phyloP scores from a whole-genome alignment of 108 stramenopile species.

The Discostella stelligeroides region DNA sequence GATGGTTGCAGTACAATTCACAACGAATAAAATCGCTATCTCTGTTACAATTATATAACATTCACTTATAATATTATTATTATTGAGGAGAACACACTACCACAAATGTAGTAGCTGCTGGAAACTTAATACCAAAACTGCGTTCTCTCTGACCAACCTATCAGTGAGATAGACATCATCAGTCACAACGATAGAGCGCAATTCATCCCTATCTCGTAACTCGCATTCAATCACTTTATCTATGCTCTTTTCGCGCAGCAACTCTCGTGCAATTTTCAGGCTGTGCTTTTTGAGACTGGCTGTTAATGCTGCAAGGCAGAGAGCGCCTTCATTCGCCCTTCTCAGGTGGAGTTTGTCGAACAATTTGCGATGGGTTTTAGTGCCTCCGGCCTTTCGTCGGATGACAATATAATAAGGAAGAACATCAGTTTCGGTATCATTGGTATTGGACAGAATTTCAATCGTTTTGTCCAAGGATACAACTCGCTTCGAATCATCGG shows the following conservation, averaged over 20 bases:
- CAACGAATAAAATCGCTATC: too few species aligned
- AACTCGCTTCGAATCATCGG: background rate
- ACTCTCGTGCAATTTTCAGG: slow-evolving; percentile 34
- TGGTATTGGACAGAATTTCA: slow-evolving; percentile 21
- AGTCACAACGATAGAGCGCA: slow-evolving; percentile 45
- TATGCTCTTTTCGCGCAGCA: slow-evolving; percentile 41
- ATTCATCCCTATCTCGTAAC: slow-evolving; percentile 38
- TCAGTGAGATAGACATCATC: slow-evolving; percentile 54
- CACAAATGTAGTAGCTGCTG: slow-evolving; percentile 40
- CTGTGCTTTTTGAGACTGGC: slow-evolving; percentile 37
- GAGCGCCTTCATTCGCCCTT: slow-evolving; percentile 48
- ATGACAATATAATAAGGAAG: slow-evolving; percentile 47
- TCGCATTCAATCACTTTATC: slow-evolving; percentile 55
- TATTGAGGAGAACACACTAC: background rate
- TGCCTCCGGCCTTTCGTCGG: slow-evolving; percentile 51
- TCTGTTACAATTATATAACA: too few species aligned
- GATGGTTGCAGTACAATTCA: background rate
- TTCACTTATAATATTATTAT: background rate
- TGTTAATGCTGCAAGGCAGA: slow-evolving; percentile 48
- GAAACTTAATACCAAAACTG: slow-evolving; percentile 45
- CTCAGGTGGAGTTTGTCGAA: slow-evolving; percentile 55
- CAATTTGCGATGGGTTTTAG: slow-evolving; percentile 47
- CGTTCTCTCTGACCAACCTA: slow-evolving; percentile 28
- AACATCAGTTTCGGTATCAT: slow-evolving; percentile 22
- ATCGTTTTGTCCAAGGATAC: slow-evolving; percentile 33